These are phyloP conservation scores for Geranium brycei DNA, from an alignment of 345 rosid species.

Conservation along the genomic window DNA sequence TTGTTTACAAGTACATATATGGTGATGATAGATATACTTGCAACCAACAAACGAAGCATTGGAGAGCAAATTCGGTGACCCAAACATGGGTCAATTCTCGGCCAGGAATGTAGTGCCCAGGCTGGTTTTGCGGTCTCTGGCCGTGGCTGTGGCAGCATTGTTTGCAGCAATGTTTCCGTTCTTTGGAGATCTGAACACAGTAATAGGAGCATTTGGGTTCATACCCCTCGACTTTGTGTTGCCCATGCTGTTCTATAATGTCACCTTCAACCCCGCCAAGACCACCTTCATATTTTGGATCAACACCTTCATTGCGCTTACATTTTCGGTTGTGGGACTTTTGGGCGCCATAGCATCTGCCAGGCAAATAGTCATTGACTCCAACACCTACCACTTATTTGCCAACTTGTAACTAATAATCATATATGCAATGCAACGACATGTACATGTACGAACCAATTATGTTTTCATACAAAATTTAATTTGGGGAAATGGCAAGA, in stretches of 20 bases:
- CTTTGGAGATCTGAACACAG: slow-evolving; percentile 33
- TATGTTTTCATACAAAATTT: too few relatives aligned
- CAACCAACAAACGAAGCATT: slow-evolving; percentile 35
- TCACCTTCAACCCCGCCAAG: slow-evolving; percentile 31
- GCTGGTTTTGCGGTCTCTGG: slow-evolving; percentile 20
- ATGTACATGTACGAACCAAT: too few relatives aligned
- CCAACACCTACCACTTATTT: slow-evolving; percentile 27
- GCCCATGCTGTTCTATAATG: slow-evolving; percentile 30
- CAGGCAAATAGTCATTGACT: slow-evolving; percentile 30
- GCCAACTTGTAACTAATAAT: slow-evolving; percentile 18
- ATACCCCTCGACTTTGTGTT: slow-evolving; percentile 35
- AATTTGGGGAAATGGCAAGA: too few relatives aligned
- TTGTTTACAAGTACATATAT: too few relatives aligned
- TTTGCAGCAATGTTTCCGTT: slow-evolving; percentile 39
- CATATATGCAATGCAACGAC: too few relatives aligned
- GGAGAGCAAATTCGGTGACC: slow-evolving; percentile 22
- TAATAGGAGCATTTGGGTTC: slow-evolving; percentile 36
- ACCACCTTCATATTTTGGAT: slow-evolving; percentile 19
- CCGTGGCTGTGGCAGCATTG: slow-evolving; percentile 15
- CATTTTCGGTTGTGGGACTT: slow-evolving; percentile 14
- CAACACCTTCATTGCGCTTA: slow-evolving; percentile 21
- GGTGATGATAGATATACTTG: slow-evolving; percentile 9
- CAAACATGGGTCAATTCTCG: slow-evolving; percentile 27
- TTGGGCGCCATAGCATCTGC: slow-evolving; percentile 29
- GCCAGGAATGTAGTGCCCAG: slow-evolving; percentile 23